Base-by-base conservation (phyloP, 495 filamentous ascomycete species). In the Sporormia fimetaria region DNA sequence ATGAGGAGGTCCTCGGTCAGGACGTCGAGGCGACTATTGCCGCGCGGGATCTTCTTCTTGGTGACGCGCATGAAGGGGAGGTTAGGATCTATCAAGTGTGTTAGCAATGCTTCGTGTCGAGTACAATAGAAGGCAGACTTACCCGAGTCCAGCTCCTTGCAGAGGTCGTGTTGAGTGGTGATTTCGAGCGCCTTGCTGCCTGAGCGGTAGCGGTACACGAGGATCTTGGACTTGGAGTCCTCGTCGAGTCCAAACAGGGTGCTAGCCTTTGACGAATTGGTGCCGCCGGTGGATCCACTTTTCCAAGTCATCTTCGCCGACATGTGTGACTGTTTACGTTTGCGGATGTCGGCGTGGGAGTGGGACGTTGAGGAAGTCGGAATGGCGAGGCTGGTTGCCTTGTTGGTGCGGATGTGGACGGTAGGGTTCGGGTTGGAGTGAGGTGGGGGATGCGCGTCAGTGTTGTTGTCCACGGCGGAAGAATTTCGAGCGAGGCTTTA, bases 1-100 rank as follows among this genome's bases (percentile, higher is more conserved):
- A 53, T 45, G 31, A 55, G 56, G 23, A 63, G 50, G 45, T 64
- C 62, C 40, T 62, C 57, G 40, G 48, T 47, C 37, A 40, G 43
- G 33, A 64, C 44, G 37, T 63, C 57, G 21, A 64, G 12, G 29
- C 56, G 51, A 21, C 49, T 56, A 40, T 56, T 57, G 27, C 44
- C 45, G 16, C 60, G 60, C 2, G 60, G 60, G 21, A 64, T 62
- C 24, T 35, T 51, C 40, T 60, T 62, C 28, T 41, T 38, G 3
- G 62, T 59, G 21, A 55, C 50, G 40, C 60, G 60, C 18, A 60
- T 15, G 32, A 35, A 41, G 15, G 41, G 37, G 2, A 46, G 47
- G 25, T 50, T 33, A 20, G 57, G 54, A 22, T 63, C 60, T 63
- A 22, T 7, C 17, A 29, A 34, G 35, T 25, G 30, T 33, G 36